Evolutionary conservation across 2,329 filamentous ascomycete genomes (phyloP), one percentile per base, ranked within the genome.

Genomic region (Fusarium aywerte): DNA sequence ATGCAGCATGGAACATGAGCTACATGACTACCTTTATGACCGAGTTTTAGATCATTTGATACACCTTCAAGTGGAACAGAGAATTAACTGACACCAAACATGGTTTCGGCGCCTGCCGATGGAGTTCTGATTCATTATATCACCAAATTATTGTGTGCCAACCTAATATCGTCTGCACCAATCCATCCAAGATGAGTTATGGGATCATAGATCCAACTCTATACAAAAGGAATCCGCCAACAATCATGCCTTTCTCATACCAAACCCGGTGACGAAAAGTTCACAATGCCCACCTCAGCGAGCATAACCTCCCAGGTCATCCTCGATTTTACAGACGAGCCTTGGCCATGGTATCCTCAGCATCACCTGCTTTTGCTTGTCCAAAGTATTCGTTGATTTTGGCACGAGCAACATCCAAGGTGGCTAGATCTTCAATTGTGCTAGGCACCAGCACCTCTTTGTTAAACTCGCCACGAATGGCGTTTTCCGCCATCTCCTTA

Each of bases 401-500:
- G 36, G 73, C 81, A 77, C 89, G 87, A 43, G 93, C 93, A 55
- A 92, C 87, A 20, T 90, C 88, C 9, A 97, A 88, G 10, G 91
- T 92, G 27, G 85, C 83, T 1, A 81, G 80, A 79, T 97, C 94
- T 79, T 97, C 94, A 44, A 97, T 90, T 5, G 93, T 97, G 25
- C 90, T 91, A 10, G 94, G 94, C 43, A 95, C 87, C 63, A 84
- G 83, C 2, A 97, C 90, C 45, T 86, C 82, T 76, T 88, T 90
- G 16, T 90, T 89, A 70, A 90, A 90, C 25, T 94, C 87, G 1
- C 87, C 92, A 61, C 90, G 85, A 7, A 90, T 88, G 1, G 88
- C 93, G 74, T 96, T 92, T 80, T 97, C 94, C 16, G 97, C 80
- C 68, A 97, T 80, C 79, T 97, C 92, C 31, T 92, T 84, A 76